Evolutionary conservation across 306 rosid species (phyloP), one percentile per base, ranked within the genome.

Genomic region (Quercus agrifolia): DNA sequence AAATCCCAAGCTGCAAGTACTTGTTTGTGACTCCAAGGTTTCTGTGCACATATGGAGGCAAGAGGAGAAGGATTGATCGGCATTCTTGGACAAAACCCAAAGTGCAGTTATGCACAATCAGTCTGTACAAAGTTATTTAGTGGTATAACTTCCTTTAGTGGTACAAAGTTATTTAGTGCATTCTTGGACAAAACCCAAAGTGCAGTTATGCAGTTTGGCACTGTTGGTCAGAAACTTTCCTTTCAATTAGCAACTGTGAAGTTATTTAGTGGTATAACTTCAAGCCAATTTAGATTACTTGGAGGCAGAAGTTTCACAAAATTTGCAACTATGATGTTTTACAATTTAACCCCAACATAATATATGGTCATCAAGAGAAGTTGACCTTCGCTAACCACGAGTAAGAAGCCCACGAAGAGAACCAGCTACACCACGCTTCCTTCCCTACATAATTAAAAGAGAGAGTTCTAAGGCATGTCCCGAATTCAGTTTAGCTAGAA

Each of bases 391-490:
- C 38, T 68, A 77, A 30, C 10, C 80, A 58, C 70, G 83, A 81
- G 79, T 74, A 82, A 90, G 90, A 72, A 92, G 87, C 70, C 85
- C 79, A 27, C 67, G 88, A 79, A 92, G 70, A 55, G 91, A 90
- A 81, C 94, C 97, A 55, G 80, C 85, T 3, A 77, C 76, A 54
- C 94, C 94, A 30, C 92, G 92, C 46, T 77, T 85, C 70, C 85
- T 80, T 67, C 86, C 90, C 97, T 90, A 80, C 49, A 79, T 51
- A 46, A 56, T 28, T 19, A 71, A 61, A 83, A 84, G 12, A 81
- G 35, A 79, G 11, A 61, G 84, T 56, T 74, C 57, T 69, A 58
- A 54, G 74, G 21, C 21, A 58, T 67, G 55, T 56, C 38, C 74
- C 14, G 66, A 41, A 72, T 52, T 72, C 20, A 58, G 28, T 25